Percentiles rank a stretch among this genome's conserved stretches.
These are phyloP conservation scores for Kodamaea sp. DNA, from an alignment of 1,139 yeast genomes.

Conservation along the genomic window DNA sequence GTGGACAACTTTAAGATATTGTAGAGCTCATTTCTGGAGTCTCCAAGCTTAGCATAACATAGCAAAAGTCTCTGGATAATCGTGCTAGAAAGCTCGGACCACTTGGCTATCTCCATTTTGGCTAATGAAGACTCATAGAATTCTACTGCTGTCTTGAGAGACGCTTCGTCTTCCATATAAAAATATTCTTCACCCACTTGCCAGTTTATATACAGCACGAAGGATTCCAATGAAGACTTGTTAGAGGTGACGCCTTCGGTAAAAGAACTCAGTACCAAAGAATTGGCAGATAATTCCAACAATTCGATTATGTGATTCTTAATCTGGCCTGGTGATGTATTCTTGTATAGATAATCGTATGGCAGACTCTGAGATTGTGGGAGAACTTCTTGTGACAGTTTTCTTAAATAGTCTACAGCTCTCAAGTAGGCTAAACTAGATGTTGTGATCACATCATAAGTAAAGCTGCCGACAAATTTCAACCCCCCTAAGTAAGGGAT, in stretches of 20 bases:
- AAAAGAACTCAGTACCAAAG: neutral
- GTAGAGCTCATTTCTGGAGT: constrained; percentile 6
- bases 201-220: constrained; percentile 44
- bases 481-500: constrained; percentile 36
- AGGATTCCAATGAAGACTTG: constrained; percentile 20
- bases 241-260: neutral
- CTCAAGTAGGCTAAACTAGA: constrained; percentile 32
- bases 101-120: constrained; percentile 4
- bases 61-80: constrained; percentile 29
- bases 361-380: neutral
- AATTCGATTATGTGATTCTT: constrained; percentile 22
- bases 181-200: constrained; percentile 51
- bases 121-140: constrained; percentile 34
- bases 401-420: constrained; percentile 19
- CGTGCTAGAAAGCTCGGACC: constrained; percentile 16
- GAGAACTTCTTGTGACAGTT: constrained; percentile 1
- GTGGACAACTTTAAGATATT: constrained; percentile 3
- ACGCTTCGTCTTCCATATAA: constrained; percentile 24
- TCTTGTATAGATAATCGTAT: constrained; percentile 11
- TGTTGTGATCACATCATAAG: constrained; percentile 27
- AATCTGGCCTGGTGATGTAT: constrained; percentile 1
- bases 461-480: constrained; percentile 24
- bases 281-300: constrained; percentile 27
- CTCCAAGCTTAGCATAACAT: constrained; percentile 21
- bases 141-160: constrained; percentile 37